Evolutionary conservation across 1,139 yeast genomes (phyloP).

Genomic region (Sugiyamaella grinbergsii): DNA sequence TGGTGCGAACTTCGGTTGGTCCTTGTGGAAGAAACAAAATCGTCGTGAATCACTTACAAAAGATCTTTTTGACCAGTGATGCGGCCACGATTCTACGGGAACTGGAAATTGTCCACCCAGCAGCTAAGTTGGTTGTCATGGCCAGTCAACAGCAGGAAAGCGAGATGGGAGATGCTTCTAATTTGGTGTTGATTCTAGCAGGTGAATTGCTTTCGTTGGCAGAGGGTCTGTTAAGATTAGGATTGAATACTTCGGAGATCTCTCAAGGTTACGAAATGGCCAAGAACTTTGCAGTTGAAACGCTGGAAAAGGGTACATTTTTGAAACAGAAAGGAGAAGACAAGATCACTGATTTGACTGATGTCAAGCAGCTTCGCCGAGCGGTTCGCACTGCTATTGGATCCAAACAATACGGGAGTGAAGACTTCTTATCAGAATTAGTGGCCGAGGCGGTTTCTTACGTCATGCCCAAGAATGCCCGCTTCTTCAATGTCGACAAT

Average conservation of each 20-base stretch:
- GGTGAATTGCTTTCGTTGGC: constrained; percentile 86
- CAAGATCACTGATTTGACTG: constrained; percentile 58
- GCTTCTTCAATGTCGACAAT: constrained; percentile 80
- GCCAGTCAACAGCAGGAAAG: constrained; percentile 95
- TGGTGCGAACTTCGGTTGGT: constrained; percentile 93
- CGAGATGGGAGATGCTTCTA: constrained; percentile 82
- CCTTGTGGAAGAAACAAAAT: constrained; percentile 97
- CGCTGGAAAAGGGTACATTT: constrained; percentile 20
- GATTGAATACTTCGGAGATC: constrained; percentile 86
- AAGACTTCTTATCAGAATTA: constrained; percentile 70
- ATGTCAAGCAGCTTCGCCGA: constrained; percentile 62
- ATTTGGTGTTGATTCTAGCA: constrained; percentile 75
- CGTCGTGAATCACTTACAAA: constrained; percentile 81
- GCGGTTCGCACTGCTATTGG: constrained; percentile 86
- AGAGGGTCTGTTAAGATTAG: constrained; percentile 79
- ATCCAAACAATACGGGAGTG: constrained; percentile 91
- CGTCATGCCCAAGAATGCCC: constrained; percentile 70
- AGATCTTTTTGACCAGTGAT: constrained; percentile 88
- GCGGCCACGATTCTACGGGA: constrained; percentile 96
- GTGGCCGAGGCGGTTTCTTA: constrained; percentile 86
- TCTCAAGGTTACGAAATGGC: constrained; percentile 89
- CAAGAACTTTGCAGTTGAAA: constrained; percentile 65
- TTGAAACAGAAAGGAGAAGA: constrained; percentile 50
- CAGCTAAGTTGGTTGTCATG: constrained; percentile 93
- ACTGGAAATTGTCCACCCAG: constrained; percentile 94